Conservation (phyloP, 306 rosid species). For the Crotalaria pallida region DNA sequence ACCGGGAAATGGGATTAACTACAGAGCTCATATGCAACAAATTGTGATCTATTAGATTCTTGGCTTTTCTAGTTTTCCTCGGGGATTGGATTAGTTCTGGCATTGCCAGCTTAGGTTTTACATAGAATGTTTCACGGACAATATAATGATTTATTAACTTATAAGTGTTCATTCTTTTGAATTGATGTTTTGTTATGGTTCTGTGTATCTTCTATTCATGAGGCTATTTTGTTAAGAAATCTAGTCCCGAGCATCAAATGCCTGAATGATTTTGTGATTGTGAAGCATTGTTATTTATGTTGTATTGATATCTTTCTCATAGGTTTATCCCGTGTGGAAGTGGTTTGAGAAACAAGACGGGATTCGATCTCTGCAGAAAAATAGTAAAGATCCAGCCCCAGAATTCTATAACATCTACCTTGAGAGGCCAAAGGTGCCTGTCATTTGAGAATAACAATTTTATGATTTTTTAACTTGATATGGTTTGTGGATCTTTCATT, state of each 20-base stretch:
- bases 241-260: neutral
- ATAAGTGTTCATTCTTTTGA: constrained; percentile 2
- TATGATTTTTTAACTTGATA: constrained; percentile 10
- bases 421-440: constrained; percentile 90
- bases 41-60: constrained; percentile 2
- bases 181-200: constrained; percentile 5
- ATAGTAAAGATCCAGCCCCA: constrained; percentile 91
- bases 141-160: neutral
- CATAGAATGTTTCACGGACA: constrained; percentile 7
- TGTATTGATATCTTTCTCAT: neutral
- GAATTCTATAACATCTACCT: constrained; percentile 97
- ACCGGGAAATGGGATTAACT: no score
- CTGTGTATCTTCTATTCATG: neutral
- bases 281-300: neutral
- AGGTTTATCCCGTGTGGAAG: constrained; percentile 99
- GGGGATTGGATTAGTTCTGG: neutral
- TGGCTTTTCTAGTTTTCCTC: neutral
- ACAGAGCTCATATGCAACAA: neutral
- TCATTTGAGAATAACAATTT: constrained; percentile 16
- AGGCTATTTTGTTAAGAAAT: neutral
- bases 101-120: constrained; percentile 9
- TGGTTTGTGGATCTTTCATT: constrained; percentile 1
- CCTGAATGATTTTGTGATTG: neutral
- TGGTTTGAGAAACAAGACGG: constrained; percentile 99
- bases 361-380: constrained; percentile 87